These are phyloP conservation scores for Ricinus communis DNA, from an alignment of 345 rosid species.

Conservation along the genomic window DNA sequence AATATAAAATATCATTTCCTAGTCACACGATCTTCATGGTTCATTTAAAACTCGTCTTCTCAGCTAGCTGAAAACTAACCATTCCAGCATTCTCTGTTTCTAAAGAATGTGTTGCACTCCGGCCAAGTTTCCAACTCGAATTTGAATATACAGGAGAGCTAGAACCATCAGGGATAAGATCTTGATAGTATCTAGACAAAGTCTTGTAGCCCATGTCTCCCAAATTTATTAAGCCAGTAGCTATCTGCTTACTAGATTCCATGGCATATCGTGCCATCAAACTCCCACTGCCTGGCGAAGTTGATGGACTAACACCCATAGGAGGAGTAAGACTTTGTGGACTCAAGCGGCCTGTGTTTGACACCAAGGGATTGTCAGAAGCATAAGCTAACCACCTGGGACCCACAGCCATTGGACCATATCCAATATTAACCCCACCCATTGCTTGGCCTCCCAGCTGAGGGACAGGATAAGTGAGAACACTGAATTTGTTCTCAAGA, in stretches of 20 bases:
- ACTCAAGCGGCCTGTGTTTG: constrained; percentile 80
- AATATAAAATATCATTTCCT: neutral
- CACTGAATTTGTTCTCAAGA: constrained; percentile 89
- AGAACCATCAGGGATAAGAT: constrained; percentile 72
- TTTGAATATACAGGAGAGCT: constrained; percentile 68
- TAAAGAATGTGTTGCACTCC: constrained; percentile 50
- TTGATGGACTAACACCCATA: constrained; percentile 93
- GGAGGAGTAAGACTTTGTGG: constrained; percentile 92
- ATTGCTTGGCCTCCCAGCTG: constrained; percentile 80
- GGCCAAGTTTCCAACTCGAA: constrained; percentile 79
- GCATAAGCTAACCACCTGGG: constrained; percentile 98
- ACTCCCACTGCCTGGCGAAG: constrained; percentile 83
- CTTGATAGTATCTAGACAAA: constrained; percentile 80
- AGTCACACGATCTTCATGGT: neutral
- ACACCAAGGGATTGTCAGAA: constrained; percentile 70
- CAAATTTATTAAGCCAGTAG: constrained; percentile 31
- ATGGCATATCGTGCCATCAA: constrained; percentile 93
- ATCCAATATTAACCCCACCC: constrained; percentile 72
- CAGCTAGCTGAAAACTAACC: constrained; percentile 55
- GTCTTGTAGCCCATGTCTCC: constrained; percentile 87
- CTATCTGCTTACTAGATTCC: constrained; percentile 60
- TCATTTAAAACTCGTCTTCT: constrained; percentile 12
- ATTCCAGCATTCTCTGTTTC: constrained; percentile 85
- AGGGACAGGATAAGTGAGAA: constrained; percentile 89
- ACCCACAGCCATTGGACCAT: constrained; percentile 98